Base-by-base conservation (phyloP, 1,284 basidiomycete genomes). In the Ustilago curta region DNA sequence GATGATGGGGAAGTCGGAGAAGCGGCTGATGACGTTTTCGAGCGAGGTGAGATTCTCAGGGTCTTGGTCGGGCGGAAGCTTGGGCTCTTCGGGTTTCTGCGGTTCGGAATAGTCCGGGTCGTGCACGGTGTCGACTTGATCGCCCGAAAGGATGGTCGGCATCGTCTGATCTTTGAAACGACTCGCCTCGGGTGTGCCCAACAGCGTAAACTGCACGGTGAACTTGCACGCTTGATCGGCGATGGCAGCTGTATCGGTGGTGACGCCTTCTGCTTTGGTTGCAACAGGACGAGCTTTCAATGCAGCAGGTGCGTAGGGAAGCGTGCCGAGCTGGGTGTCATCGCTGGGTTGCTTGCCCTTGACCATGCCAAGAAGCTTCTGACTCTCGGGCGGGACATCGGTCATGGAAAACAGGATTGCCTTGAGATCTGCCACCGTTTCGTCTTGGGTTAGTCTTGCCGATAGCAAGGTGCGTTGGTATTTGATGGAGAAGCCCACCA, bases 281-380 rank as follows among this genome's bases (percentile, higher is more conserved):
- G 60, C 54, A 27, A 40, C 25, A 4, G 61, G 47, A 16, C 73
- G 61, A 25, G 53, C 61, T 47, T 62, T 56, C 35, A 78, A 35
- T 8, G 76, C 73, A 8, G 74, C 52, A 9, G 76, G 68, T 1
- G 78, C 77, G 44, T 65, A 68, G 0, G 65, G 59, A 21, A 81
- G 60, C 16, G 60, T 37, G 8, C 73, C 73, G 4, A 81, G 51
- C 19, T 21, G 40, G 9, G 59, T 65, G 3, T 71, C 68, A 27
- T 82, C 80, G 50, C 89, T 87, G 5, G 92, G 92, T 12, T 95
- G 86, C 84, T 93, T 94, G 39, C 93, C 92, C 78, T 93, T 93
- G 39, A 92, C 90, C 29, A 96, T 86, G 1, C 93, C 93, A 14
- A 95, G 88, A 58, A 96, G 91, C 87, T 97, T 96, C 87, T 96